Base-by-base conservation (phyloP, 495 filamentous ascomycete species). In the Hyaloscypha finlandica region DNA sequence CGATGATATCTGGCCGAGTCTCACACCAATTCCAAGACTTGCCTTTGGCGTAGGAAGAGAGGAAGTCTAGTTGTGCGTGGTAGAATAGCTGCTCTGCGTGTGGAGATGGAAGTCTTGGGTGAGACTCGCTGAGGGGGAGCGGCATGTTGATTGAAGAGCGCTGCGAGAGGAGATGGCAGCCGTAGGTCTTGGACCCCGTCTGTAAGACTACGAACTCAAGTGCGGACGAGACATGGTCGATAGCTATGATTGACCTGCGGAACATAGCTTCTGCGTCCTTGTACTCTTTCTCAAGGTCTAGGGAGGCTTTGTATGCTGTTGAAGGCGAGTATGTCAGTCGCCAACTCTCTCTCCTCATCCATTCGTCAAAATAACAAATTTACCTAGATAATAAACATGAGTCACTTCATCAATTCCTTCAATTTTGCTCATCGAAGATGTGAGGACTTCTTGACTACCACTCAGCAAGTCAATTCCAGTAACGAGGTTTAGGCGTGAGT, bases 1-100 rank as follows among this genome's bases (percentile, higher is more conserved):
- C 70, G 57, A 84, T 81, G 30, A 73, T 73, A 67, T 82, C 81
- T 4, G 80, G 81, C 6, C 77, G 69, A 48, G 79, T 78, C 63
- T 83, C 78, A 63, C 75, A 80, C 74, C 75, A 81, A 33, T 66
- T 76, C 82, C 81, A 83, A 3, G 22, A 3, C 53, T 64, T 77
- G 39, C 69, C 74, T 58, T 72, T 73, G 4, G 71, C 66, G 20
- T 73, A 71, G 8, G 63, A 61, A 29, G 70, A 66, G 11, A 79
- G 67, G 53, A 63, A 70, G 67, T 76, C 74, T 42, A 72, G 64
- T 66, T 77, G 75, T 54, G 74, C 69, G 68, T 79, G 73, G 68
- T 77, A 79, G 72, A 79, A 79, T 30, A 76, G 74, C 45, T 76
- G 59, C 29, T 65, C 70, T 6, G 69, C 67, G 53, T 74, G 68